Evolutionary conservation across 306 rosid species (phyloP).

Genomic region (Quercus robur): DNA sequence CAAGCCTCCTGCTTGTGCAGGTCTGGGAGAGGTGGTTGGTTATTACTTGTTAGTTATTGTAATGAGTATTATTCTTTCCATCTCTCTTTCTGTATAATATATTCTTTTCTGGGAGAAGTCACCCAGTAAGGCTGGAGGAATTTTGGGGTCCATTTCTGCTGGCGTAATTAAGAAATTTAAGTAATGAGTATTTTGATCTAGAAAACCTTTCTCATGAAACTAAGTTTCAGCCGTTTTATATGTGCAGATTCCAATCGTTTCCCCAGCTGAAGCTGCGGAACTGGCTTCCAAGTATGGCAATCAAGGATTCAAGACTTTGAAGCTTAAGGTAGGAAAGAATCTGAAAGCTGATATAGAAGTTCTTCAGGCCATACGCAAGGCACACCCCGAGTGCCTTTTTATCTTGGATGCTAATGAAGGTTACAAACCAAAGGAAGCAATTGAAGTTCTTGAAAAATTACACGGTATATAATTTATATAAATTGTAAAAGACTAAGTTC

Average conservation of each 20-base stretch:
- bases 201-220: background rate
- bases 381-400: slow-evolving; percentile 72
- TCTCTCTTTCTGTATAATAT: background rate
- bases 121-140: background rate
- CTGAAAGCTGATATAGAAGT: slow-evolving; percentile 76
- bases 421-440: slow-evolving; percentile 72
- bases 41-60: background rate
- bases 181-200: background rate
- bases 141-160: background rate
- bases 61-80: background rate
- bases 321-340: slow-evolving; percentile 90
- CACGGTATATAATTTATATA: slow-evolving; percentile 44
- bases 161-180: background rate
- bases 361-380: slow-evolving; percentile 72
- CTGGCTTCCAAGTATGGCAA: slow-evolving; percentile 72
- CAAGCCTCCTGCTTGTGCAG: too few species aligned
- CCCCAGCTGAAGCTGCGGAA: slow-evolving; percentile 71
- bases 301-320: slow-evolving; percentile 78
- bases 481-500: background rate
- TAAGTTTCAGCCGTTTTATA: slow-evolving; percentile 23
- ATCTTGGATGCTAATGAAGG: slow-evolving; percentile 98
- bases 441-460: slow-evolving; percentile 80
- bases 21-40: too few species aligned
- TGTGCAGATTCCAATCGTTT: slow-evolving; percentile 83
- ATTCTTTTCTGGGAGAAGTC: background rate